Percentiles rank a stretch among this genome's conserved stretches.
phyloP scores from a whole-genome alignment of 176 grass and related monocot species.

The Olyra latifolia region DNA sequence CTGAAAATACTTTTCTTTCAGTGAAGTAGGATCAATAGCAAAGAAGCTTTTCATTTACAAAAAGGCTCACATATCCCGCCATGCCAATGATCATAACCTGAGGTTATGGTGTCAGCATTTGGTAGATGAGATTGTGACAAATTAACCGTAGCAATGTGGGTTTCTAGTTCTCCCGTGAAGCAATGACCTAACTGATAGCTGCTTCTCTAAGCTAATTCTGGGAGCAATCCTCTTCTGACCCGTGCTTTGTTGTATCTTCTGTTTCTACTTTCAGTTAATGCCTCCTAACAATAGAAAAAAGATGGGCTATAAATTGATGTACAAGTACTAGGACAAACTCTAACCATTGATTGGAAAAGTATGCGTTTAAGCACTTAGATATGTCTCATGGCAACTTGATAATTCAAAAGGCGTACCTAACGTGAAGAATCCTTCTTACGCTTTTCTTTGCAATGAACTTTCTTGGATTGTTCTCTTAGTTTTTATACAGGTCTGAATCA shows the following conservation, averaged over 20 bases:
- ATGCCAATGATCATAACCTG: background rate
- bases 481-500: background rate
- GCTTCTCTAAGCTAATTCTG: constrained; percentile 19
- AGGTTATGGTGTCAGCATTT: constrained; percentile 15
- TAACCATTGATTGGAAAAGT: background rate
- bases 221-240: background rate
- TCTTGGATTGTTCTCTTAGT: background rate
- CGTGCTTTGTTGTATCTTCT: background rate
- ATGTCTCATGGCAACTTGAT: background rate
- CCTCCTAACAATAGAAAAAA: background rate
- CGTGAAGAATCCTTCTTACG: background rate
- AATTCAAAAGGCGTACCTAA: background rate
- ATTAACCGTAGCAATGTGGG: constrained; percentile 1
- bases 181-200: constrained; percentile 10
- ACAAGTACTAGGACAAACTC: background rate
- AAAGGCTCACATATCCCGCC: background rate
- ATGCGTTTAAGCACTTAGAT: background rate
- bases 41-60: constrained; percentile 5
- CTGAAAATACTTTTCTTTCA: background rate
- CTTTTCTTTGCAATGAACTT: background rate
- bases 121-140: constrained; percentile 32
- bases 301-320: background rate
- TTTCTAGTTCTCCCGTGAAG: constrained; percentile 2
- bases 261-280: background rate
- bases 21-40: background rate